Evolutionary conservation across 305 asterid species (phyloP).

Genomic region (Rubia tinctorum): DNA sequence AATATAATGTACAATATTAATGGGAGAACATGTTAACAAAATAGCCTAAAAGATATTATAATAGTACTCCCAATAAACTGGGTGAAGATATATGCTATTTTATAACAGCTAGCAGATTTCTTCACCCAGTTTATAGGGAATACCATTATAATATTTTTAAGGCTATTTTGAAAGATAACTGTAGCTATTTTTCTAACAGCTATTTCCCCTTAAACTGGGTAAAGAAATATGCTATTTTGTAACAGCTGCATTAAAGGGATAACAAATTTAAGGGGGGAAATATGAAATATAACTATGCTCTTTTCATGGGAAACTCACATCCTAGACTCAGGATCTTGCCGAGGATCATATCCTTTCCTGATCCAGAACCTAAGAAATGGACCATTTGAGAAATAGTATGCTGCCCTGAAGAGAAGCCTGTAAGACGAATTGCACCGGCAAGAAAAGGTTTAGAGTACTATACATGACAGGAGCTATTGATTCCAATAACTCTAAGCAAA

Average conservation of each 20-base stretch:
- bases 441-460: constrained; percentile 1
- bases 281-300: background rate
- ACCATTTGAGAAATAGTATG: constrained; percentile 89
- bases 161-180: too few species aligned
- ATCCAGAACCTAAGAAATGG: constrained; percentile 89
- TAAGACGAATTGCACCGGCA: constrained; percentile 22
- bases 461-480: background rate
- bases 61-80: background rate
- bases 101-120: background rate
- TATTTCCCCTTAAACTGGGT: too few species aligned
- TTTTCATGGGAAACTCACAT: constrained; percentile 44
- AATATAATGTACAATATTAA: background rate
- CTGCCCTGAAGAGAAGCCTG: constrained; percentile 83
- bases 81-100: background rate
- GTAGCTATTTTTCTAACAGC: too few species aligned
- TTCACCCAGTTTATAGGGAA: too few species aligned
- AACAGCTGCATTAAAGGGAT: background rate
- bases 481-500: background rate
- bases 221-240: background rate
- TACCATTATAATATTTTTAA: too few species aligned
- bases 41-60: background rate
- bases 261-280: background rate
- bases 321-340: constrained; percentile 92
- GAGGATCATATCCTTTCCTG: constrained; percentile 96
- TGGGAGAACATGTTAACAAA: background rate